A percentile compares a stretch with the other conserved stretches of the same genome.
Conservation (phyloP, 257 asterid species). For the Striga asiatica region DNA sequence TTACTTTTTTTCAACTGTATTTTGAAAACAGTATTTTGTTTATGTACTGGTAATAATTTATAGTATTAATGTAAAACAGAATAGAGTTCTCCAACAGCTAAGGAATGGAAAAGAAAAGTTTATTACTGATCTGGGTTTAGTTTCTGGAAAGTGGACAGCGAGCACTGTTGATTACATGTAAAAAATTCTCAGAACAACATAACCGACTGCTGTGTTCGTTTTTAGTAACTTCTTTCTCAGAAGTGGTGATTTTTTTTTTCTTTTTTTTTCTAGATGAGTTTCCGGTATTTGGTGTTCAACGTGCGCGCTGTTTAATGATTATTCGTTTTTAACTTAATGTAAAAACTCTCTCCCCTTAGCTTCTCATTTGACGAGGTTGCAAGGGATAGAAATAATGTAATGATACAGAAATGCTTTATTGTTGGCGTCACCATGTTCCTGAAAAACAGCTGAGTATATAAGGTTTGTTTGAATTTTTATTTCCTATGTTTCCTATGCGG, state of each 20-base stretch:
- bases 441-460: too few species aligned
- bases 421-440: too few species aligned
- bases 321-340: neutral
- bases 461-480: too few species aligned
- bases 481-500: too few species aligned
- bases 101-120: constrained; percentile 20
- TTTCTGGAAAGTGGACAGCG: constrained; percentile 3
- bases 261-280: neutral
- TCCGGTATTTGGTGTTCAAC: neutral
- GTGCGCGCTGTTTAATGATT: neutral
- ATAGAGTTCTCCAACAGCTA: constrained; percentile 10
- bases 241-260: neutral
- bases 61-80: constrained; percentile 17
- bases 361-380: too few species aligned
- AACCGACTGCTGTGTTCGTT: constrained; percentile 13
- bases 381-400: too few species aligned
- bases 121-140: constrained; percentile 7
- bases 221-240: constrained; percentile 6
- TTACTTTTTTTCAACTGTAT: neutral
- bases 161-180: constrained; percentile 15
- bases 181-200: constrained; percentile 18
- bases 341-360: too few species aligned
- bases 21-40: neutral
- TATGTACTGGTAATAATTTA: neutral
- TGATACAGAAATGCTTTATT: too few species aligned